phyloP scores from a whole-genome alignment of 2,329 filamentous ascomycete species.

The Xylariales sp. region DNA sequence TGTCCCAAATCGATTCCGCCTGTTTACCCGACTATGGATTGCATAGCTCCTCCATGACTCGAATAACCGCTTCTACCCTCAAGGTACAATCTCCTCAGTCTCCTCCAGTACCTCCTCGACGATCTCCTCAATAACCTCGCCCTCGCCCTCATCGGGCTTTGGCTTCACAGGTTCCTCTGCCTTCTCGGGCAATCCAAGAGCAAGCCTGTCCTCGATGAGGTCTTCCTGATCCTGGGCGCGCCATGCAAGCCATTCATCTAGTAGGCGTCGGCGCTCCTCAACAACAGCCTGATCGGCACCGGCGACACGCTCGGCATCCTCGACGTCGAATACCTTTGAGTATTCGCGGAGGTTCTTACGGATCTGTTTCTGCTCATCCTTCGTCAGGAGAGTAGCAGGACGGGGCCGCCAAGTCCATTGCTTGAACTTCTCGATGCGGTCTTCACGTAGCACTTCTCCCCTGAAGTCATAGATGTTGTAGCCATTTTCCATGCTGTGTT shows the following conservation, averaged over 20 bases:
- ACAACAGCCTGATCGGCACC: constrained; percentile 93
- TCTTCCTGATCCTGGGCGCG: constrained; percentile 68
- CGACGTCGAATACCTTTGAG: constrained; percentile 89
- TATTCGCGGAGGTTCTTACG: constrained; percentile 99
- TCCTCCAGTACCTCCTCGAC: constrained; percentile 81
- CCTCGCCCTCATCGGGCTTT: constrained; percentile 60
- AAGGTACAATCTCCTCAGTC: constrained; percentile 67
- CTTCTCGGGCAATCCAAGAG: constrained; percentile 61
- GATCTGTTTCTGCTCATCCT: constrained; percentile 96
- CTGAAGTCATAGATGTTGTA: constrained; percentile 98
- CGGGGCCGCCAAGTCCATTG: constrained; percentile 93
- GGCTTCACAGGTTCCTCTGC: constrained; percentile 58
- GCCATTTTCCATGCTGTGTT: constrained; percentile 97
- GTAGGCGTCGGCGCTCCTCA: constrained; percentile 73
- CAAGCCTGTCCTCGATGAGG: constrained; percentile 65
- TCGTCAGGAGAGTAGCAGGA: constrained; percentile 82
- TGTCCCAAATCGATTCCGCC: constrained; percentile 1
- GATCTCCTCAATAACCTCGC: constrained; percentile 81
- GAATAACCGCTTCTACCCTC: constrained; percentile 1
- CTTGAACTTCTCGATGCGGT: constrained; percentile 95
- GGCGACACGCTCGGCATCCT: constrained; percentile 88
- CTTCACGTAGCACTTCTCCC: constrained; percentile 82
- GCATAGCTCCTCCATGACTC: not conserved
- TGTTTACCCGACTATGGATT: not conserved
- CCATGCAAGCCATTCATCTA: constrained; percentile 89